Percentiles rank a stretch among this genome's conserved stretches.
phyloP scores from a whole-genome alignment of 495 filamentous ascomycete genomes.

The Trichocladium uniseriatum region DNA sequence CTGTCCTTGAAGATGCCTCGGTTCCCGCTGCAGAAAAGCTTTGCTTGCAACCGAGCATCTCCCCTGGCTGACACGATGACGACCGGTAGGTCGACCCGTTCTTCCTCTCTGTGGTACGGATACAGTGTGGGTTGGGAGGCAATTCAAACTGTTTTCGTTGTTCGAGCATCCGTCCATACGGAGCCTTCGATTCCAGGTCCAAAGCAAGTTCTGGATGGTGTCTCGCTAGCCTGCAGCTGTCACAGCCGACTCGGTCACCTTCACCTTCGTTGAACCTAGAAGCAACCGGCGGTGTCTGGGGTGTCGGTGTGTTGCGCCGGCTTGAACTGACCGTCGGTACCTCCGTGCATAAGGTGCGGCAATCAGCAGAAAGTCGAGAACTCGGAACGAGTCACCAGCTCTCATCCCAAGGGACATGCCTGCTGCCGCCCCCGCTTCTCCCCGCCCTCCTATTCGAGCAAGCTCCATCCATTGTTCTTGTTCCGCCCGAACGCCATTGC shows the following conservation, averaged over 20 bases:
- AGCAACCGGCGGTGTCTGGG: too few species aligned
- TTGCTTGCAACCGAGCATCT: background rate
- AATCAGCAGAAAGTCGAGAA: background rate
- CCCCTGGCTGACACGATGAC: too few species aligned
- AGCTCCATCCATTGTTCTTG: constrained; percentile 19
- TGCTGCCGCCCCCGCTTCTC: constrained; percentile 21
- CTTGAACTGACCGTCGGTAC: background rate
- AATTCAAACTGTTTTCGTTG: background rate
- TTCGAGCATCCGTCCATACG: background rate
- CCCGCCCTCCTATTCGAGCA: constrained; percentile 29
- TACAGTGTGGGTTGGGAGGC: background rate
- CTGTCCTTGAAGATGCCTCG: too few species aligned
- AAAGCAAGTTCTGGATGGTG: too few species aligned
- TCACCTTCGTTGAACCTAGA: too few species aligned
- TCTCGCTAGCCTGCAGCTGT: too few species aligned
- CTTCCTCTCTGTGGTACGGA: too few species aligned
- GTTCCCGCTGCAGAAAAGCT: too few species aligned
- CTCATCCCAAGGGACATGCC: constrained; percentile 1
- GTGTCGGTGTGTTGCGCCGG: too few species aligned
- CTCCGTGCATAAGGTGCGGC: background rate
- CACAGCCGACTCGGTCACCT: too few species aligned
- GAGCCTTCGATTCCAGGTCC: too few species aligned
- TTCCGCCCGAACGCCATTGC: constrained; percentile 16
- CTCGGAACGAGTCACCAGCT: background rate
- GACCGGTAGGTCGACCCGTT: too few species aligned